phyloP scores from a whole-genome alignment of 2,329 filamentous ascomycete species.

The Colletotrichum shisoi region DNA sequence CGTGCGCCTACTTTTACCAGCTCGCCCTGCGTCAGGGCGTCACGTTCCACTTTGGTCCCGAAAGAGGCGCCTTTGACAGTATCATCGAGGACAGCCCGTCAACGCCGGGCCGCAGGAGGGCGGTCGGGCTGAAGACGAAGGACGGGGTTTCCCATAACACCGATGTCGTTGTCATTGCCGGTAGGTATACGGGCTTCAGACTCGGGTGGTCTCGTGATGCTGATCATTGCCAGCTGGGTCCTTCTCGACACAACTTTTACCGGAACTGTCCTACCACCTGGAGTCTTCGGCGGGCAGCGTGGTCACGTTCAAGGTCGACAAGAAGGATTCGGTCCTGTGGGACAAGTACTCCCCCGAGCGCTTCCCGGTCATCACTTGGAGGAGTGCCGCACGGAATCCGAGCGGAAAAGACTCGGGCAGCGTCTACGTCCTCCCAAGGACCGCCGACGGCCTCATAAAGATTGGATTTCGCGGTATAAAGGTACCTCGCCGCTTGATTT shows the following conservation, averaged over 20 bases:
- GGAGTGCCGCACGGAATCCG: conserved; percentile 43
- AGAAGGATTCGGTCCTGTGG: conserved; percentile 43
- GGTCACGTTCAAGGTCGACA: conserved; percentile 40
- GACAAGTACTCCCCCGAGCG: conserved; percentile 47
- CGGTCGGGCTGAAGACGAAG: conserved; percentile 51
- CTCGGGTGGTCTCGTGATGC: background rate
- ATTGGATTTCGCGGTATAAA: conserved; percentile 46
- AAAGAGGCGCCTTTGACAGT: conserved; percentile 42
- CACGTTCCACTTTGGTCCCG: conserved; percentile 43
- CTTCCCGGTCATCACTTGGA: conserved; percentile 48
- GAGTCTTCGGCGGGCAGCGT: conserved; percentile 42
- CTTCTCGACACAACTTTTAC: conserved; percentile 45
- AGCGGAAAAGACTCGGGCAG: conserved; percentile 45
- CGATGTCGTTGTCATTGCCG: conserved; percentile 50
- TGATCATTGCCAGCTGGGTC: conserved; percentile 43
- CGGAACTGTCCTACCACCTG: conserved; percentile 40
- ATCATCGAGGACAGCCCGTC: conserved; percentile 39
- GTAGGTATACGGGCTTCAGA: conserved; percentile 42
- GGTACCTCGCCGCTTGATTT: conserved; percentile 51
- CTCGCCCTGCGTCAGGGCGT: conserved; percentile 43
- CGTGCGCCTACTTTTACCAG: conserved; percentile 40
- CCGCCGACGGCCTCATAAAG: conserved; percentile 43
- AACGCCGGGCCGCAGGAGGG: conserved; percentile 36
- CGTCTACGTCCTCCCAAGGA: conserved; percentile 45
- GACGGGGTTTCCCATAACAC: conserved; percentile 50